Percentiles rank a stretch among this genome's conserved stretches.
These are phyloP conservation scores for Xerocomus amazonicus DNA, from an alignment of 1,284 basidiomycete genomes.

Conservation along the genomic window DNA sequence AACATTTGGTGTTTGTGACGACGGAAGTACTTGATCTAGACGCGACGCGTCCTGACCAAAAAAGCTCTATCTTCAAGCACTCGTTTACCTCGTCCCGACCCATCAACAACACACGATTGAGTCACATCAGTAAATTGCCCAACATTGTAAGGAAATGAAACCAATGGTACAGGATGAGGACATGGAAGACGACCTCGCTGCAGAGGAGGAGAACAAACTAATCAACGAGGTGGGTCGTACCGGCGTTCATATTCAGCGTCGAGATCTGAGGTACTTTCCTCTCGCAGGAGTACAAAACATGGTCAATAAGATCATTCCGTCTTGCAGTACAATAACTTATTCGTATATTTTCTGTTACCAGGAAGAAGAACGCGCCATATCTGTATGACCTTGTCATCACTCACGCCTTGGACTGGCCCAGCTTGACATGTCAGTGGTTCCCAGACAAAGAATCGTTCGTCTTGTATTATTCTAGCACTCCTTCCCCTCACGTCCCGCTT, in stretches of 20 bases:
- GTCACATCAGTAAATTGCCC: neutral
- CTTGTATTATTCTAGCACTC: neutral
- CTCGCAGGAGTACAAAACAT: constrained; percentile 77
- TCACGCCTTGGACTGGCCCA: constrained; percentile 98
- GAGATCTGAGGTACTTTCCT: constrained; percentile 12
- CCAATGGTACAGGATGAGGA: constrained; percentile 61
- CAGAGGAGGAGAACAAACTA: constrained; percentile 85
- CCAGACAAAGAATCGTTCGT: constrained; percentile 92
- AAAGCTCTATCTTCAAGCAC: neutral
- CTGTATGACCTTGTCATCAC: constrained; percentile 98
- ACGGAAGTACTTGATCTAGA: constrained; percentile 1
- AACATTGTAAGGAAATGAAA: constrained; percentile 43
- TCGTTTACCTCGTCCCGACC: neutral
- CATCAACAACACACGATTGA: neutral
- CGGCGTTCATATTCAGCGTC: neutral
- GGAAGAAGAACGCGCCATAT: constrained; percentile 98
- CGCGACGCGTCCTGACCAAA: constrained; percentile 27
- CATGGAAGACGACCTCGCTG: constrained; percentile 75
- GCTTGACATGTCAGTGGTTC: constrained; percentile 98
- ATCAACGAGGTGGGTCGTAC: constrained; percentile 77
- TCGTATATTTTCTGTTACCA: constrained; percentile 27
- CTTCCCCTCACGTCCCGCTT: neutral
- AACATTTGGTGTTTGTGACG: too few species aligned
- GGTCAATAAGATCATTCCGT: constrained; percentile 41
- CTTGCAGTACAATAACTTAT: neutral